Evolutionary conservation across 1,284 basidiomycete genomes (phyloP).

Genomic region (Exsudoporus floridanus): DNA sequence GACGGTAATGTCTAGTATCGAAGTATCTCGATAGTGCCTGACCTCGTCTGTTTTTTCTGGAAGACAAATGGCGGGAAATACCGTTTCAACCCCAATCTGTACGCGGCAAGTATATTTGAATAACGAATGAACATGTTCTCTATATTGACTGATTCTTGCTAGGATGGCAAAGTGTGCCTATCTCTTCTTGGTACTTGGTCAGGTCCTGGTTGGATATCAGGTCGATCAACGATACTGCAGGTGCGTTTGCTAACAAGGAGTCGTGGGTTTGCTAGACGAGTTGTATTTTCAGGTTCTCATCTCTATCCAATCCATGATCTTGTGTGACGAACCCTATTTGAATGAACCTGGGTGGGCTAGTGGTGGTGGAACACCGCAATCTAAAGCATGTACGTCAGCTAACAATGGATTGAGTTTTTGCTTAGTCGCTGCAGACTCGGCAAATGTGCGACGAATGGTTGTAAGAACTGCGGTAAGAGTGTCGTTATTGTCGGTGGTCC

Average conservation of each 20-base stretch:
- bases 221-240: conserved; percentile 82
- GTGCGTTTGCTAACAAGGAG: conserved; percentile 36
- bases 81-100: conserved; percentile 90
- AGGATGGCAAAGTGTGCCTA: conserved; percentile 91
- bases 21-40: conserved; percentile 1
- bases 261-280: neutral
- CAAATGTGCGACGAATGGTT: conserved; percentile 87
- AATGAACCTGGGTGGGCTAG: conserved; percentile 88
- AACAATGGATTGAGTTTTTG: conserved; percentile 2
- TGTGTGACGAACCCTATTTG: conserved; percentile 85
- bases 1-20: conserved; percentile 55
- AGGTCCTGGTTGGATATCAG: conserved; percentile 87
- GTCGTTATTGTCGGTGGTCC: conserved; percentile 3
- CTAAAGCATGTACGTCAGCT: conserved; percentile 61
- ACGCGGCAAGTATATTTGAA: conserved; percentile 56
- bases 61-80: conserved; percentile 87
- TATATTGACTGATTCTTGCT: conserved; percentile 1
- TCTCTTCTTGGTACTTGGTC: conserved; percentile 89
- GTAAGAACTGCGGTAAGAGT: conserved; percentile 74
- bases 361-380: conserved; percentile 67
- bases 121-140: neutral
- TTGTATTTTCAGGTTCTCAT: conserved; percentile 65
- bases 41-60: conserved; percentile 7
- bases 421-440: conserved; percentile 56
- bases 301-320: conserved; percentile 92